Percentiles rank a stretch among this genome's conserved stretches.
Conservation (phyloP, 1,139 yeast species). For the Lipomyces yarrowii region DNA sequence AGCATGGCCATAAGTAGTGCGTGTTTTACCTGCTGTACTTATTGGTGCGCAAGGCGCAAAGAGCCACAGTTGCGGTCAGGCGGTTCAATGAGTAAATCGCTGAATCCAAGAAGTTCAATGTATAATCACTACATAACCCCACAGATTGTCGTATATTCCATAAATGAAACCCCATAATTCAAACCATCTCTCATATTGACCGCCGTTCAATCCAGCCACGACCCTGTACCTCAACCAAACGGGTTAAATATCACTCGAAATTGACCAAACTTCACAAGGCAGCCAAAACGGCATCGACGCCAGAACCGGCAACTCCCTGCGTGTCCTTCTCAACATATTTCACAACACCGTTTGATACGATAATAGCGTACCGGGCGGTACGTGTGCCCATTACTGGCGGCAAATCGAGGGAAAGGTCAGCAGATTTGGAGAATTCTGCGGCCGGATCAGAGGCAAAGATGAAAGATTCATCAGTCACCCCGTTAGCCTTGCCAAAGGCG, state of each 20-base stretch:
- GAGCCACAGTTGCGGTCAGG: no score
- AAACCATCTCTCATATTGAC: no score
- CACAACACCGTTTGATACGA: conserved; percentile 67
- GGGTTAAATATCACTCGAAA: not conserved
- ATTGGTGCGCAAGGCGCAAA: no score
- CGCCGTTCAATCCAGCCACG: not conserved
- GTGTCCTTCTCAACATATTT: conserved; percentile 67
- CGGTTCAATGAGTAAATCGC: no score
- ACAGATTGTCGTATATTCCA: no score
- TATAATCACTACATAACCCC: no score
- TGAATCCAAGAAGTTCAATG: no score
- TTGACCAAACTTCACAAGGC: conserved; percentile 44
- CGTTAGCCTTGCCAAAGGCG: conserved; percentile 50
- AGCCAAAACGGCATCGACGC: conserved; percentile 57
- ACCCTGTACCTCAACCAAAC: not conserved
- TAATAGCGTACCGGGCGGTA: conserved; percentile 70
- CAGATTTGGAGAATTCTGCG: conserved; percentile 60
- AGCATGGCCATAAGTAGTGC: no score
- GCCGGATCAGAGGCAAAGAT: conserved; percentile 76
- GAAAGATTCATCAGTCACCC: conserved; percentile 43
- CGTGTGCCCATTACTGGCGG: conserved; percentile 66
- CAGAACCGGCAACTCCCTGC: conserved; percentile 62
- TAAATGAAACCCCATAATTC: no score
- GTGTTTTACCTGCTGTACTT: no score
- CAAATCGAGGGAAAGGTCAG: conserved; percentile 63